phyloP scores from a whole-genome alignment of 768 basidiomycete species.

The Cantharellus anzutake region DNA sequence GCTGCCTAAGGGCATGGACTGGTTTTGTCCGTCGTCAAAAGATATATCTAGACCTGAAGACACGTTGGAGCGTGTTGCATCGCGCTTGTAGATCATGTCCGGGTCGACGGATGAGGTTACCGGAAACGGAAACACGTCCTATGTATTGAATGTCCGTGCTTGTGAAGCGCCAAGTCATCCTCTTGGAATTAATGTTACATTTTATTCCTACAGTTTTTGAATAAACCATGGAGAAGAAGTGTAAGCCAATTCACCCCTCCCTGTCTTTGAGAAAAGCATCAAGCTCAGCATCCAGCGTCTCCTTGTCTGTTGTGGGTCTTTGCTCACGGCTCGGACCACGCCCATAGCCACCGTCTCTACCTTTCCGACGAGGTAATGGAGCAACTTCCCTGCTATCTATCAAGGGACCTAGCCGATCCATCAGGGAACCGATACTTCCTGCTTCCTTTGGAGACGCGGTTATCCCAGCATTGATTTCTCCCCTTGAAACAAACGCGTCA shows the following conservation, averaged over 20 bases:
- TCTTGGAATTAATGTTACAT: no score
- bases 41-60: no score
- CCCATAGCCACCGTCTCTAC: neutral
- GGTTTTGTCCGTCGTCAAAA: no score
- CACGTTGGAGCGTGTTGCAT: no score
- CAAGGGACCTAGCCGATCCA: neutral
- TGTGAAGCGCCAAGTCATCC: no score
- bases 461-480: neutral
- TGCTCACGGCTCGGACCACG: neutral
- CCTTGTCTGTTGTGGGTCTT: neutral
- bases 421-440: neutral
- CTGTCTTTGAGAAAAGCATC: neutral
- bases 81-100: no score
- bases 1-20: no score
- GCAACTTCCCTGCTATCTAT: neutral
- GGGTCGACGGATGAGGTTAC: no score
- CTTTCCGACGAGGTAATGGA: neutral
- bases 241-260: neutral
- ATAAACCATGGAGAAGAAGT: no score
- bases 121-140: no score
- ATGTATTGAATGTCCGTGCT: no score
- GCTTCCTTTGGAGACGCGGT: neutral
- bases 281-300: neutral
- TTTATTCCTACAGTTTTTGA: no score
- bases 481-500: constrained; percentile 34